These are phyloP conservation scores for Torulaspora microellipsoides DNA, from an alignment of 805 yeast species.

Conservation along the genomic window DNA sequence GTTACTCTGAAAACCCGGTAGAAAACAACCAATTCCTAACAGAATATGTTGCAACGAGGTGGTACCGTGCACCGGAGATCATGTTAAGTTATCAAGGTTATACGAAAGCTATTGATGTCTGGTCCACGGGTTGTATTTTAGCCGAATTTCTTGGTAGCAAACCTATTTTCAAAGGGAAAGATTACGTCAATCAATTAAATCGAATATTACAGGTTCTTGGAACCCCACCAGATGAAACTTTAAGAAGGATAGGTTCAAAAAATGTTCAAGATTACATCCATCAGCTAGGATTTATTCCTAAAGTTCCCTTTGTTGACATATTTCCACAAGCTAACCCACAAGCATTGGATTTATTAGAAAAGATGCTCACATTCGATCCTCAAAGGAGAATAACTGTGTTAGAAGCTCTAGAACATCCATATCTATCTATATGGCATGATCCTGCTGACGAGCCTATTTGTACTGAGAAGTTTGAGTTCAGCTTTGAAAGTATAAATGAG, in stretches of 20 bases:
- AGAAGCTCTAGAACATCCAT: constrained; percentile 86
- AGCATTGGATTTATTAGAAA: constrained; percentile 75
- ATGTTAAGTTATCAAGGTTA: constrained; percentile 92
- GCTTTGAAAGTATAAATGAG: constrained; percentile 82
- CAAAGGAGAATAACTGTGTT: constrained; percentile 77
- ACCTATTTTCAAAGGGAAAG: constrained; percentile 92
- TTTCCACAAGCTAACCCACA: constrained; percentile 85
- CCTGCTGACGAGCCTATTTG: constrained; percentile 89
- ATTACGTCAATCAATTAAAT: constrained; percentile 90
- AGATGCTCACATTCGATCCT: constrained; percentile 86
- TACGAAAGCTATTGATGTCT: constrained; percentile 92
- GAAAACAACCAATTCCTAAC: constrained; percentile 92
- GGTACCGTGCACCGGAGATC: constrained; percentile 99
- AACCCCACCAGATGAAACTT: constrained; percentile 77
- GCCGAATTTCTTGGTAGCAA: constrained; percentile 90
- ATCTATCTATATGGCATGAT: constrained; percentile 85
- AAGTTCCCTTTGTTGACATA: constrained; percentile 61
- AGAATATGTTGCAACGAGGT: constrained; percentile 96
- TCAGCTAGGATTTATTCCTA: constrained; percentile 76
- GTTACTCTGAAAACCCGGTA: constrained; percentile 75
- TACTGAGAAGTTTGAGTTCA: constrained; percentile 74
- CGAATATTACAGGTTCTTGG: constrained; percentile 84
- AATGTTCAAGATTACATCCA: constrained; percentile 91
- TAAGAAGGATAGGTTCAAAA: constrained; percentile 69
- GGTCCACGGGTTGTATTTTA: constrained; percentile 97